Evolutionary conservation across 2,329 filamentous ascomycete genomes (phyloP).

Genomic region (Sporothrix luriei): DNA sequence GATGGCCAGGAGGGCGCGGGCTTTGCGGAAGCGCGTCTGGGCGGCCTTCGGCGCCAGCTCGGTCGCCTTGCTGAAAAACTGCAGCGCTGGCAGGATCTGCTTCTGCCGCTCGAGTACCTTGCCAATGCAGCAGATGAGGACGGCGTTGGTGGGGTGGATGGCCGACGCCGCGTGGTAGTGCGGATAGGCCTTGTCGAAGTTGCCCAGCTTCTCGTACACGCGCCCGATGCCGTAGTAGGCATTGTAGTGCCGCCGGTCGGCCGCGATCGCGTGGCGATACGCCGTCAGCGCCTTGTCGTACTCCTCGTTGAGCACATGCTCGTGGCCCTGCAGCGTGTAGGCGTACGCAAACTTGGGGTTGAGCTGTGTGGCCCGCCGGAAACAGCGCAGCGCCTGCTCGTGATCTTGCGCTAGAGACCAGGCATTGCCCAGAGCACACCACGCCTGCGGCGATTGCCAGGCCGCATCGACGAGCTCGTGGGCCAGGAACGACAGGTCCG

Average conservation of each 20-base stretch:
- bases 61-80: slow-evolving; percentile 80
- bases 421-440: slow-evolving; percentile 93
- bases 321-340: slow-evolving; percentile 93
- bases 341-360: slow-evolving; percentile 91
- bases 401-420: slow-evolving; percentile 92
- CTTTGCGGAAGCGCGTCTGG: slow-evolving; percentile 89
- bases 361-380: slow-evolving; percentile 89
- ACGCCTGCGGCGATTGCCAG: slow-evolving; percentile 89
- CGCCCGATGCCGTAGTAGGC: slow-evolving; percentile 90
- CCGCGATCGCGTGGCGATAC: slow-evolving; percentile 82
- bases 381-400: slow-evolving; percentile 90
- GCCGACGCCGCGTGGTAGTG: slow-evolving; percentile 86
- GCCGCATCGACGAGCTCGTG: slow-evolving; percentile 86
- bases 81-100: slow-evolving; percentile 74
- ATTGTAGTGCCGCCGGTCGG: slow-evolving; percentile 90
- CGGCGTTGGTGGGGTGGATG: slow-evolving; percentile 93
- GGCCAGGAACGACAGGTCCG: slow-evolving; percentile 86
- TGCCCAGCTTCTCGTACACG: slow-evolving; percentile 88
- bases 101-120: slow-evolving; percentile 87
- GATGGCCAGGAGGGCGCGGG: slow-evolving; percentile 78
- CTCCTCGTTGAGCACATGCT: slow-evolving; percentile 94
- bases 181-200: slow-evolving; percentile 84
- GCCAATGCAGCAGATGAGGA: slow-evolving; percentile 90
- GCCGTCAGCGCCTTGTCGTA: slow-evolving; percentile 90
- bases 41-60: slow-evolving; percentile 79